Evolutionary conservation across 2,329 filamentous ascomycete species (phyloP).

Genomic region (Botrytis tulipae): DNA sequence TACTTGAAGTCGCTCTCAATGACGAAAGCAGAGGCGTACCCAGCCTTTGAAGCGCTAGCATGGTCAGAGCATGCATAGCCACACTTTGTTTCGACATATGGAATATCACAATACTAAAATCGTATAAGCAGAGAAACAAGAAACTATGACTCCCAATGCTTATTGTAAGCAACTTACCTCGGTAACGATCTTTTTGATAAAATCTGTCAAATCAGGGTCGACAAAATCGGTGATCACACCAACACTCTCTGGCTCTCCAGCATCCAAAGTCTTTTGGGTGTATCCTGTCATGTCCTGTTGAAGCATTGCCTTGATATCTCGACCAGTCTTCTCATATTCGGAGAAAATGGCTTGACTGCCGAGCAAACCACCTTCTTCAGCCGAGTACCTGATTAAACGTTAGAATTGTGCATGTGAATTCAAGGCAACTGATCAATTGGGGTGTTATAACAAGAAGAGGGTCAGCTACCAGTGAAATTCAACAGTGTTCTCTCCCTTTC

Average conservation of each 20-base stretch:
- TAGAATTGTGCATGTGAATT: background rate
- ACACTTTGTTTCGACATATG: slow-evolving; percentile 83
- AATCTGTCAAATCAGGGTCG: slow-evolving; percentile 75
- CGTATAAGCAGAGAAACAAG: slow-evolving; percentile 17
- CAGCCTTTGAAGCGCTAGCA: slow-evolving; percentile 69
- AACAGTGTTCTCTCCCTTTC: slow-evolving; percentile 77
- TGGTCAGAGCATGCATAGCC: slow-evolving; percentile 82
- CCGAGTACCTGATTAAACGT: slow-evolving; percentile 57
- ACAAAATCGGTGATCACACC: slow-evolving; percentile 94
- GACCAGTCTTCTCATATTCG: slow-evolving; percentile 68
- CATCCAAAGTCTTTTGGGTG: slow-evolving; percentile 76
- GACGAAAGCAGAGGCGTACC: slow-evolving; percentile 73
- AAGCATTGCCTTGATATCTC: slow-evolving; percentile 90
- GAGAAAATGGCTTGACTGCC: slow-evolving; percentile 89
- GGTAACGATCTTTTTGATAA: slow-evolving; percentile 85
- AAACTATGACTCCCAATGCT: slow-evolving; percentile 4
- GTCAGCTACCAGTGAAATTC: slow-evolving; percentile 85
- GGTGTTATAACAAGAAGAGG: background rate
- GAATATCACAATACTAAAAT: slow-evolving; percentile 79
- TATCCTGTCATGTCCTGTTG: slow-evolving; percentile 99
- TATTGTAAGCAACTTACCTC: slow-evolving; percentile 45
- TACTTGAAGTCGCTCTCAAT: slow-evolving; percentile 71
- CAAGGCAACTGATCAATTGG: background rate
- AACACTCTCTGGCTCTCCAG: slow-evolving; percentile 78
- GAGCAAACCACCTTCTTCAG: slow-evolving; percentile 82